Evolutionary conservation across 371 early-diverging fungal species (phyloP), one percentile per base, ranked within the genome.

Genomic region (Mucor ambiguus): DNA sequence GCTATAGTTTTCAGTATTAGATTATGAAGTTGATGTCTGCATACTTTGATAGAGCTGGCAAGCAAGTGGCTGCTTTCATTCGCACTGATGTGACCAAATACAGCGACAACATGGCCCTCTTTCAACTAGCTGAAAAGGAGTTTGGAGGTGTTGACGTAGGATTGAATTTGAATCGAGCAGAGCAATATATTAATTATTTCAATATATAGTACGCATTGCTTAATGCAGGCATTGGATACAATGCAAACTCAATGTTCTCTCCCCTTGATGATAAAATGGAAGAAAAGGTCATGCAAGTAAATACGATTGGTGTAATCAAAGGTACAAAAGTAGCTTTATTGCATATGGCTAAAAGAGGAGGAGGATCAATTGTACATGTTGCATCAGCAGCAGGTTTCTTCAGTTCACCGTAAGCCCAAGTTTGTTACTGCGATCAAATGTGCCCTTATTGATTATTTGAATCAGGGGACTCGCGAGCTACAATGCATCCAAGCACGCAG

Each of bases 401-500:
- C 30, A 20, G 64, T 1, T n/a, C 56, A 8, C 55, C 61, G 73
- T 73, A 69, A 41, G 71, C 16, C 14, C 16, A 12, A 29, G 9
- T 20, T 24, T 6, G 24, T 10, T 48, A 1, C 2, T 48, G 48
- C 1, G 22, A 7, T 7, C n/a, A 22, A 48, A 6, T 11, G 0
- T 3, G 22, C 24, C 20, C 20, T 48, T 7, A 7, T 8, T 54
- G 4, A 29, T 14, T 4, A 30, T 29, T 8, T 2, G 11, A 16
- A 30, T 14, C 30, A 62, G 49, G 26, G 32, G 35, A 10, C 14
- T 32, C 22, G 29, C 59, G 18, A 61, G 70, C 46, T 98, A 98
- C 83, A 84, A 83, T 61, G 85, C 95, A 72, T 95, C 97, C 60
- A 98, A 98, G 81, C 85, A 93, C 68, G 98, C 93, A 32, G 84